Base-by-base conservation (phyloP, 306 rosid species). In the Glycine tomentella region DNA sequence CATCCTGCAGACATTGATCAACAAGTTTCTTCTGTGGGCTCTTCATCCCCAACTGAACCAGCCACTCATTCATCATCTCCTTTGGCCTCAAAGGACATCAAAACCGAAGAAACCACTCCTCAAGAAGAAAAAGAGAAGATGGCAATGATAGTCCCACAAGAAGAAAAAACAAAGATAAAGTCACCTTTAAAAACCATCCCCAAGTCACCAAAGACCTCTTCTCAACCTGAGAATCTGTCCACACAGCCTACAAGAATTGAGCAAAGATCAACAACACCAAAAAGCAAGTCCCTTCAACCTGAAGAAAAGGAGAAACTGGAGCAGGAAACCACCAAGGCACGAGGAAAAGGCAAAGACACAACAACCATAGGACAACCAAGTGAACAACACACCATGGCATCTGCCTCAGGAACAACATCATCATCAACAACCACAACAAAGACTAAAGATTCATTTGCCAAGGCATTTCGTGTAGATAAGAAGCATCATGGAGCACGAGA, bases 241-340 rank as follows among this genome's bases (percentile, higher is more conserved):
- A n/a, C 79, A 46, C 33, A 65, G 14, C 77, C 59, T 71, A 20
- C 34, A 52, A 8, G 12, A 81, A 13, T 25, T 63, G 82, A 59
- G 59, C 51, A 82, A 61, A 51, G 45, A 76, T 69, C 78, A 69
- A 76, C 12, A 76, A 7, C 72, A 42, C 57, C 52, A 51, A 78
- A 87, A 57, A 46, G 36, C 62, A 84, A 76, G 74, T 33, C 81
- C 7, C 81, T 73, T 76, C 80, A 79, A 69, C 36, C 66, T 12
- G 51, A 87, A 83, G 86, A 75, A 57, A 74, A 58, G 81, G 80
- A 85, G 75, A 83, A 85, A 86, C 72, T 10, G 58, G 74, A 13
- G 63, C 85, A 40, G n/a, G n/a, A n/a, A 59, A 55, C 50, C 55
- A 64, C 55, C 0, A 75, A 84, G 64, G 84, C 40, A 69, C 34